Conservation (phyloP, 2,329 filamentous ascomycete species). For the Sporothrix phasma region DNA sequence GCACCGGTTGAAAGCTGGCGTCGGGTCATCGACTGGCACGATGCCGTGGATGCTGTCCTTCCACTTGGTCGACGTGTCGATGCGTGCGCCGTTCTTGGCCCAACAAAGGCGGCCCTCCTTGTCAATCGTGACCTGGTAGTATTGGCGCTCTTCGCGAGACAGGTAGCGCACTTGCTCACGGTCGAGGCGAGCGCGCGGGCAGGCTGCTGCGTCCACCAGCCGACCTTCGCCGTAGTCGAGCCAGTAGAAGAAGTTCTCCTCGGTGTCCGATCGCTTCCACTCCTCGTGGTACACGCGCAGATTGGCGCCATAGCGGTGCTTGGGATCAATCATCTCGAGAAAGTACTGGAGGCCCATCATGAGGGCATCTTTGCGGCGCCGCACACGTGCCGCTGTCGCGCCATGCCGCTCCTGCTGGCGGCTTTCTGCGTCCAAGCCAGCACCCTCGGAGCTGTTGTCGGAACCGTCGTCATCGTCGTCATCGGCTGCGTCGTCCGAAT, state of each 20-base stretch:
- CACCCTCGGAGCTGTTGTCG: not conserved
- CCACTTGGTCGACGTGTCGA: constrained; percentile 66
- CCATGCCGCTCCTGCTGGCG: constrained; percentile 30
- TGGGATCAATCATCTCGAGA: constrained; percentile 71
- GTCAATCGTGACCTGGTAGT: constrained; percentile 73
- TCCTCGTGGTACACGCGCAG: constrained; percentile 70
- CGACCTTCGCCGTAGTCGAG: constrained; percentile 72
- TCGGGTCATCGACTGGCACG: constrained; percentile 50
- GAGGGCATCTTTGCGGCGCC: constrained; percentile 56
- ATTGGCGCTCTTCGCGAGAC: constrained; percentile 67
- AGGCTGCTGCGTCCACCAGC: constrained; percentile 57
- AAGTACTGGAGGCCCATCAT: constrained; percentile 84
- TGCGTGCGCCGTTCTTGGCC: constrained; percentile 70
- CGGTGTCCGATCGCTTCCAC: constrained; percentile 68
- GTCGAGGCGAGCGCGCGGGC: constrained; percentile 65
- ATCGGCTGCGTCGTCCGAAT: constrained; percentile 22
- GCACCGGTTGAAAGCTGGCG: constrained; percentile 41
- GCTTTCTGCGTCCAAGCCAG: constrained; percentile 23
- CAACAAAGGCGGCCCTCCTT: constrained; percentile 66
- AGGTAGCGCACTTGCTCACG: constrained; percentile 75
- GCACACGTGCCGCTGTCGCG: constrained; percentile 41
- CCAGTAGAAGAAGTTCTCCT: constrained; percentile 93
- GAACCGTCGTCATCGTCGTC: constrained; percentile 2
- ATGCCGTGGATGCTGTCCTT: constrained; percentile 73
- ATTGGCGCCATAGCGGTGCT: constrained; percentile 81